Evolutionary conservation across 108 stramenopile species (phyloP).

Genomic region (Fragilaria radians): DNA sequence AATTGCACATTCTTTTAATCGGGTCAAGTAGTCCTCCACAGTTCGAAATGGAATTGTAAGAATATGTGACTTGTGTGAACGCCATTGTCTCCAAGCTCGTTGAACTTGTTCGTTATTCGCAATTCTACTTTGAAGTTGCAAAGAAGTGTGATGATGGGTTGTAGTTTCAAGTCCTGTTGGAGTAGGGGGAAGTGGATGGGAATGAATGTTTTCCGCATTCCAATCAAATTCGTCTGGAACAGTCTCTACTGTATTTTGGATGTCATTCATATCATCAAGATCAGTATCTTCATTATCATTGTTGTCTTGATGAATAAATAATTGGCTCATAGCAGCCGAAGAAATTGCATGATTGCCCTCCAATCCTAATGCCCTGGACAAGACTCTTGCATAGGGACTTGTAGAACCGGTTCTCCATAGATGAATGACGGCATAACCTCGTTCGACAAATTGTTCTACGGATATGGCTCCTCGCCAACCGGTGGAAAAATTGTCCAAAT

Average conservation of each 20-base stretch:
- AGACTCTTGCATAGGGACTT: slow-evolving; percentile 66
- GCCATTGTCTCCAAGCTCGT: slow-evolving; percentile 23
- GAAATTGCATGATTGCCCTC: slow-evolving; percentile 39
- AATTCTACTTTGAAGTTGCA: slow-evolving; percentile 50
- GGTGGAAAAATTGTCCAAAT: slow-evolving; percentile 94
- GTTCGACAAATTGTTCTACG: slow-evolving; percentile 81
- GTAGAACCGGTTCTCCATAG: slow-evolving; percentile 70
- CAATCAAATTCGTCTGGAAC: not conserved
- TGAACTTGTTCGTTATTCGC: slow-evolving; percentile 42
- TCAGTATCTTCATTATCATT: slow-evolving; percentile 45
- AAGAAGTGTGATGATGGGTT: slow-evolving; percentile 1
- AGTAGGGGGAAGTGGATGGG: slow-evolving; percentile 4
- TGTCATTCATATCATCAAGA: slow-evolving; percentile 7
- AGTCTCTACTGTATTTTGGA: not conserved
- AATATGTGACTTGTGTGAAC: slow-evolving; percentile 8
- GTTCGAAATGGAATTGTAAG: slow-evolving; percentile 73
- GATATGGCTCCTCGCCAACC: slow-evolving; percentile 85
- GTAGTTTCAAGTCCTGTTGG: slow-evolving; percentile 8
- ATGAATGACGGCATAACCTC: slow-evolving; percentile 91
- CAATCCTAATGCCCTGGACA: slow-evolving; percentile 44
- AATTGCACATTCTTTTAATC: slow-evolving; percentile 51
- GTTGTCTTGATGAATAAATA: slow-evolving; percentile 45
- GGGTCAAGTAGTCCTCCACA: slow-evolving; percentile 82
- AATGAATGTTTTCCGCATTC: not conserved
- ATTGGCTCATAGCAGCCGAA: slow-evolving; percentile 37